Evolutionary conservation across 176 grass and related monocot species (phyloP), one percentile per base, ranked within the genome.

Genomic region (Juncus inflexus): DNA sequence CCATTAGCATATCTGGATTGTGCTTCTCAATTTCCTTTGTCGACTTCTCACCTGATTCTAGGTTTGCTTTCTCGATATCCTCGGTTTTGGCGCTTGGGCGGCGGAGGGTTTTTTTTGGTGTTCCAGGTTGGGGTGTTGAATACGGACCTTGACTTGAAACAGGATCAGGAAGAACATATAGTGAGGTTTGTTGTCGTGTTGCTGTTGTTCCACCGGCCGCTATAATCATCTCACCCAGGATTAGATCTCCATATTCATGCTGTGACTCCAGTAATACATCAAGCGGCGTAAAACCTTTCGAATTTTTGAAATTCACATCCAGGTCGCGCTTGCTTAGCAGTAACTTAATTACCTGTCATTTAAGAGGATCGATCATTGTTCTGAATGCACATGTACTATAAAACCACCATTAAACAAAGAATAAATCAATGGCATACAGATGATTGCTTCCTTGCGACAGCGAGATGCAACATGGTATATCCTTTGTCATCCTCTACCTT

Each of bases 401-500:
- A 6, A 47, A 47, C 5, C n/a, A 62, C 13, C 16, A 13, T 7
- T 8, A 9, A 5, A 3, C 47, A 51, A 63, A 12, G 12, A 47
- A 15, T 45, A 13, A 3, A 9, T n/a, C 7, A 5, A 10, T 43
- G 9, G 9, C 6, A 3, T 64, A 64, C 60, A 15, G 36, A 37
- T 8, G 41, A 12, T 2, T 65, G 56, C 42, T 19, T 76, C 10
- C 73, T 55, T 12, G 43, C 42, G 4, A 74, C 72, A 13, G 72
- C 59, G 10, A 74, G 54, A 41, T 76, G 73, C 49, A 76, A 16
- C 49, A 37, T 7, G 0, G 60, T 76, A 12, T 76, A 64, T n/a
- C 73, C 15, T 40, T 65, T 53, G 12, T 15, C 73, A 43, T 76
- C 61, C 45, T 19, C 55, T 7, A 7, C 9, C 11, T 60, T 50